Percentiles rank a stretch among this genome's conserved stretches.
These are phyloP conservation scores for Septoria petroselini DNA, from an alignment of 2,329 filamentous ascomycete species.

Conservation along the genomic window DNA sequence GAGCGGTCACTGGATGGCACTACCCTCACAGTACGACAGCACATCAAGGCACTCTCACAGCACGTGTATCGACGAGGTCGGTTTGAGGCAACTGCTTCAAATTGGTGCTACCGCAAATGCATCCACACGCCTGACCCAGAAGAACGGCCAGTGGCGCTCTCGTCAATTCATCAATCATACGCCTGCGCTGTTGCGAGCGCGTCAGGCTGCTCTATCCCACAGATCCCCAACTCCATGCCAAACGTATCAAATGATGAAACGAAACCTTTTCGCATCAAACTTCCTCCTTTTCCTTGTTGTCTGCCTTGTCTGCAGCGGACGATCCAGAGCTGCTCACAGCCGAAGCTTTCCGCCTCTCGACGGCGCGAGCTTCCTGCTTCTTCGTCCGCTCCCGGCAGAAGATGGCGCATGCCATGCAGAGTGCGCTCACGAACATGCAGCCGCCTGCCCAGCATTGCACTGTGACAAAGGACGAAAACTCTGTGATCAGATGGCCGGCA, in stretches of 20 bases:
- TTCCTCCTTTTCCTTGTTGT: background rate
- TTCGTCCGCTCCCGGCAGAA: conserved; percentile 16
- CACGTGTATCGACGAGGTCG: too few species aligned
- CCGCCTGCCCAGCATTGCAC: conserved; percentile 50
- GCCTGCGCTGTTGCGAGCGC: background rate
- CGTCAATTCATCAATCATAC: conserved; percentile 8
- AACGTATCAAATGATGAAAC: background rate
- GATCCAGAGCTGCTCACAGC: background rate
- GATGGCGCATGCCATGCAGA: conserved; percentile 42
- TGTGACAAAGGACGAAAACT: conserved; percentile 43
- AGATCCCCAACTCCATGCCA: conserved; percentile 2
- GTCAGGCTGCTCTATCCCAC: background rate
- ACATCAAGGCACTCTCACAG: too few species aligned
- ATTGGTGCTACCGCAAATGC: background rate
- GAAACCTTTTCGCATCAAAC: background rate
- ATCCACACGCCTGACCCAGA: conserved; percentile 11
- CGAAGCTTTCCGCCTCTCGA: background rate
- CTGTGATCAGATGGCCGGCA: conserved; percentile 46
- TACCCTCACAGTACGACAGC: too few species aligned
- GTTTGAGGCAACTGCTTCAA: too few species aligned
- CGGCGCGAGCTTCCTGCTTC: background rate
- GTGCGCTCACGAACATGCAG: conserved; percentile 42
- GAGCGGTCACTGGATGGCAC: too few species aligned
- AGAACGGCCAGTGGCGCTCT: conserved; percentile 9
- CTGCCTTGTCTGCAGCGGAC: background rate